These are phyloP conservation scores for Leccinum subgranulosum DNA, from an alignment of 768 basidiomycete genomes.

Conservation along the genomic window DNA sequence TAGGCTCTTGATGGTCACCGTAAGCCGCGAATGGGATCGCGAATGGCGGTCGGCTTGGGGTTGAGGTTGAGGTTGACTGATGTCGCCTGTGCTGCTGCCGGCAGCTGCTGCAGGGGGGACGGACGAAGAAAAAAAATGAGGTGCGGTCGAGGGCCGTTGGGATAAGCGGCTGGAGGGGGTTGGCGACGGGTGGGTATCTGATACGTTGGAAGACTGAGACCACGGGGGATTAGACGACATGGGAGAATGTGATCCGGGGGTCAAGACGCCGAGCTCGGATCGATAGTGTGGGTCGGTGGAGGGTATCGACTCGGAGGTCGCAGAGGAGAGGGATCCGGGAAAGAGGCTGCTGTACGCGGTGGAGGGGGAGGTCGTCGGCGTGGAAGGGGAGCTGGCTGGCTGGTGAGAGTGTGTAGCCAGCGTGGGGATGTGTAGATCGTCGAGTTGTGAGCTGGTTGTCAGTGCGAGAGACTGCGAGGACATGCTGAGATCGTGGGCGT, in stretches of 20 bases:
- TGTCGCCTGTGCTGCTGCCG: neutral
- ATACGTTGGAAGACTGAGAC: conserved; percentile 18
- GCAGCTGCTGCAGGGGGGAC: neutral
- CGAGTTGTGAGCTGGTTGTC: conserved; percentile 6
- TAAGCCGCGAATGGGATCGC: conserved; percentile 17
- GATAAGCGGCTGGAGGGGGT: neutral
- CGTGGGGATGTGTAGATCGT: conserved; percentile 6
- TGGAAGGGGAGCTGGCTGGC: conserved; percentile 20
- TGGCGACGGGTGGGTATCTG: conserved; percentile 13
- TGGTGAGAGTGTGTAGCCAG: neutral
- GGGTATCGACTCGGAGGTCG: conserved; percentile 23
- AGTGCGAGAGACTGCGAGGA: conserved; percentile 21
- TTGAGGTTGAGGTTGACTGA: neutral
- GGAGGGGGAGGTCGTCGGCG: conserved; percentile 26
- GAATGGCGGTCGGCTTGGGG: conserved; percentile 5
- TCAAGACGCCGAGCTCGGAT: conserved; percentile 17
- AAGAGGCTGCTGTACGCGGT: conserved; percentile 21
- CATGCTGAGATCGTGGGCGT: conserved; percentile 9
- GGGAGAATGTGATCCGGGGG: conserved; percentile 10
- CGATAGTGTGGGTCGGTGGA: conserved; percentile 8
- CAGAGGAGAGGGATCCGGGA: conserved; percentile 19
- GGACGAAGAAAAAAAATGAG: neutral
- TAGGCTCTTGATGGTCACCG: conserved; percentile 34
- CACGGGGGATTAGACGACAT: conserved; percentile 15
- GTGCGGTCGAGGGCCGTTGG: conserved; percentile 17